These are phyloP conservation scores for Phaffomyces opuntiae DNA, from an alignment of 805 yeast genomes.

Conservation along the genomic window DNA sequence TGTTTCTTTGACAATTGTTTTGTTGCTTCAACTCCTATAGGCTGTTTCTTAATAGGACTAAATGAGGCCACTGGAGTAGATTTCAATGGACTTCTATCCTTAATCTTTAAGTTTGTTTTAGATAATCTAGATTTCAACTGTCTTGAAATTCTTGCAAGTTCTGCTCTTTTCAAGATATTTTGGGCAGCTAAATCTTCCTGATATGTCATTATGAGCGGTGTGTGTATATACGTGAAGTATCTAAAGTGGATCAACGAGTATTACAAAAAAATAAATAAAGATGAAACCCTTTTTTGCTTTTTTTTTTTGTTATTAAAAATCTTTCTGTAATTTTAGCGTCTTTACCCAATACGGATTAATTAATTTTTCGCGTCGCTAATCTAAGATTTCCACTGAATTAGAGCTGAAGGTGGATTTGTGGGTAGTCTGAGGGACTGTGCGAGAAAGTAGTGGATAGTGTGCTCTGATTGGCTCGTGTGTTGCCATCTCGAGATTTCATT, in stretches of 20 bases:
- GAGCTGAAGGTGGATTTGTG: too few relatives aligned
- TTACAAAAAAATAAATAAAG: too few relatives aligned
- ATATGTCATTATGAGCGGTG: conserved; percentile 7
- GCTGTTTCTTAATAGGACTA: conserved; percentile 3
- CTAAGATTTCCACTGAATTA: too few relatives aligned
- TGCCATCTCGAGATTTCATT: too few relatives aligned
- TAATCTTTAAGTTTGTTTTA: conserved; percentile 31
- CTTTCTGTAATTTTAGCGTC: too few relatives aligned
- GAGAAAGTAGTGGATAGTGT: too few relatives aligned
- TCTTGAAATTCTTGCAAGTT: conserved; percentile 38
- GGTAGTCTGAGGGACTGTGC: too few relatives aligned
- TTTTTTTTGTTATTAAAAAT: too few relatives aligned
- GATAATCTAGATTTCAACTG: conserved; percentile 35
- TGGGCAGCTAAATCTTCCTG: conserved; percentile 36
- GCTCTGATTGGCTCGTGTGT: too few relatives aligned
- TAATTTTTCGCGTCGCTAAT: conserved; percentile 1
- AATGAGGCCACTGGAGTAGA: neutral
- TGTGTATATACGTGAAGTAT: neutral
- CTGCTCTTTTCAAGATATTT: conserved; percentile 38
- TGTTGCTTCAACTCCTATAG: neutral
- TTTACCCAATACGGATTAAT: conserved; percentile 2
- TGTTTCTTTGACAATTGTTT: conserved; percentile 10
- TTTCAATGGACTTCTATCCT: conserved; percentile 6
- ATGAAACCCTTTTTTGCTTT: too few relatives aligned
- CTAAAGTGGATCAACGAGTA: too few relatives aligned